Evolutionary conservation across 2,329 filamentous ascomycete genomes (phyloP), one percentile per base, ranked within the genome.

Genomic region (Phyllosticta capitalensis): DNA sequence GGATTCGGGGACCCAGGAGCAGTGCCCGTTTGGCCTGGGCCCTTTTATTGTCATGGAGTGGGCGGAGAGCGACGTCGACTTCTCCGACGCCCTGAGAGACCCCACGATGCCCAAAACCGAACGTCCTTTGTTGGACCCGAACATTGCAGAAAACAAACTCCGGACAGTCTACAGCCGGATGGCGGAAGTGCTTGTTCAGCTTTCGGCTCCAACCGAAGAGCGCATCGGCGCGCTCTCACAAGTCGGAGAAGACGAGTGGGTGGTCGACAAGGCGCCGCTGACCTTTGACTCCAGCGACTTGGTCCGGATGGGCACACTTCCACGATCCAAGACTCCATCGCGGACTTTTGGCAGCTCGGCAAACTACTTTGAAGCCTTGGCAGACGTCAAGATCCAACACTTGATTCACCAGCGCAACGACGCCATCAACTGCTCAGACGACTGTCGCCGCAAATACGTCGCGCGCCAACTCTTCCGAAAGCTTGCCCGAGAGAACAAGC

Each of bases 301-400:
- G 9, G 30, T 38, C 9, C 30, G 17, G 9, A 10, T 38, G 30
- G 30, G 30, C 5, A 12, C 7, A 5, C 9, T 38, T 17, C 30
- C 30, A 4, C 9, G 30, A 12, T 9, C 30, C 30, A 38, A 38
- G 10, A 14, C 30, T 2, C 7, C 9, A 38, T 38, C 30, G 10
- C 10, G 10, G 10, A 38, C 30, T 1, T 38, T 38, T 14, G 12
- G 10, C 30, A 38, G 30, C 30, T 38, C 30, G 9, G 17, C 30
- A 12, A 38, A 14, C 30, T 38, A 17, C 10, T 38, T 38, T 14
- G 4, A 14, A 38, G 12, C 17, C 30, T 12, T 79, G 5, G 73
- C 76, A 2, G 70, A 77, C 5, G 68, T 76, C 62, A 72, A 80
- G 50, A 64, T 80, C 6, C 66, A 65, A 21, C 74, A 78, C 49